A percentile compares a stretch with the other conserved stretches of the same genome.
Evolutionary conservation across 2,329 filamentous ascomycete genomes (phyloP).

Genomic region (Colletotrichum spinosum): DNA sequence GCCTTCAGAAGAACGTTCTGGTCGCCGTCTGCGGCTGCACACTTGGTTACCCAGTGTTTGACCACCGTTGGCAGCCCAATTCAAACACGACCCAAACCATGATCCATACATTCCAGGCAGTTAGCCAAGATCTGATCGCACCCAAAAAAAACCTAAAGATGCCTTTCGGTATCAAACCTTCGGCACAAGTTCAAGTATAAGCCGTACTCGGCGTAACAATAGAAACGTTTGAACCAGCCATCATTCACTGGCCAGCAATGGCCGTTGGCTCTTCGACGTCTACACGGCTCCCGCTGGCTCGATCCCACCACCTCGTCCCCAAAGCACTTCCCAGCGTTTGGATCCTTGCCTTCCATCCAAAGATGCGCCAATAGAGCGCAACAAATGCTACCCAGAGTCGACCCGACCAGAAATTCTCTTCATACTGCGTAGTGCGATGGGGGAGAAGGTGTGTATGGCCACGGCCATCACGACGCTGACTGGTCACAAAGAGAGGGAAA

Average conservation of each 20-base stretch:
- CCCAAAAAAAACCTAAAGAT: constrained; percentile 22
- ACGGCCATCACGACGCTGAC: constrained; percentile 26
- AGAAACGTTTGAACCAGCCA: constrained; percentile 10
- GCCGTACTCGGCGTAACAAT: neutral
- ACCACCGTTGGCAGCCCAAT: constrained; percentile 20
- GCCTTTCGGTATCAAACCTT: constrained; percentile 1
- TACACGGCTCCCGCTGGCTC: neutral
- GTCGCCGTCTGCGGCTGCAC: neutral
- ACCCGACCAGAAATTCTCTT: constrained; percentile 18
- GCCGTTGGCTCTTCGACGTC: constrained; percentile 8
- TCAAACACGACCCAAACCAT: constrained; percentile 35
- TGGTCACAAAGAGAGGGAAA: neutral
- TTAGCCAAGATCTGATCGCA: constrained; percentile 34
- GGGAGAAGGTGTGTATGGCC: constrained; percentile 26
- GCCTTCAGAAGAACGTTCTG: constrained; percentile 6
- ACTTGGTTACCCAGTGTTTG: constrained; percentile 1
- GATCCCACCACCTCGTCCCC: constrained; percentile 23
- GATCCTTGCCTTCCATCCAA: constrained; percentile 33
- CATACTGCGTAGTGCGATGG: neutral
- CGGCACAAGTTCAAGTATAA: constrained; percentile 2
- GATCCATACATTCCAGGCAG: constrained; percentile 35
- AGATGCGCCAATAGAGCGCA: constrained; percentile 26
- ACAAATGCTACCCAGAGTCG: neutral
- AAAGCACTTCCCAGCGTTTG: constrained; percentile 23
- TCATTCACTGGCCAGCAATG: constrained; percentile 1